Conservation (phyloP, 148 eudicot species). For the Fagopyrum esculentum region DNA sequence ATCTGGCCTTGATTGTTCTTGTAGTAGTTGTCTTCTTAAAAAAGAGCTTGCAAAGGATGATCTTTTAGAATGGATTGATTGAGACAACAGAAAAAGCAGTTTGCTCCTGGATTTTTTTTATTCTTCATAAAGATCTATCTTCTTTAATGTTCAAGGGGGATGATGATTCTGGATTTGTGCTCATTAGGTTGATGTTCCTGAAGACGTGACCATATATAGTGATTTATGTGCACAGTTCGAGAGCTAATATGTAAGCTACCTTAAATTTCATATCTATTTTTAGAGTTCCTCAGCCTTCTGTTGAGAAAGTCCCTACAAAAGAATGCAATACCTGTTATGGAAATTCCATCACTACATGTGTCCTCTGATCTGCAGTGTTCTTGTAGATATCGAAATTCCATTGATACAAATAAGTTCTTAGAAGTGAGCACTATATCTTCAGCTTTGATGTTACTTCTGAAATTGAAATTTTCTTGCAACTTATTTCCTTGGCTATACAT, state of each 20-base stretch:
- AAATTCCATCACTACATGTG: too few relatives aligned
- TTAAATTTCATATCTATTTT: background rate
- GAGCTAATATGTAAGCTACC: conserved; percentile 1
- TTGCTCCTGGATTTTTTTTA: conserved; percentile 61
- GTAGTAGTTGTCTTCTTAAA: conserved; percentile 63
- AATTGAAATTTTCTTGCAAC: too few relatives aligned
- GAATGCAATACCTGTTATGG: too few relatives aligned
- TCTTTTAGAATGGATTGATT: conserved; percentile 68
- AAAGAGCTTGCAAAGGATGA: conserved; percentile 46
- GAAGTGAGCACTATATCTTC: too few relatives aligned
- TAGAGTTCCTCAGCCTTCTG: too few relatives aligned
- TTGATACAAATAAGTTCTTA: too few relatives aligned
- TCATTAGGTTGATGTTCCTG: conserved; percentile 57
- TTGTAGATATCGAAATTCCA: too few relatives aligned
- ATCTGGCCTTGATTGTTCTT: conserved; percentile 43
- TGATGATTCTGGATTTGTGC: conserved; percentile 54
- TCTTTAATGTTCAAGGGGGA: conserved; percentile 28
- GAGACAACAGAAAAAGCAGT: conserved; percentile 64
- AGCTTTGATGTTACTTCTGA: too few relatives aligned
- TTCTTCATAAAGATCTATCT: conserved; percentile 43
- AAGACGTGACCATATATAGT: conserved; percentile 28
- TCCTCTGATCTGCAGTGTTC: too few relatives aligned
- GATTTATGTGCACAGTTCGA: conserved; percentile 12
- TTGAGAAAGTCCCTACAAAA: too few relatives aligned
- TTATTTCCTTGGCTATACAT: too few relatives aligned